Evolutionary conservation across 306 rosid species (phyloP), one percentile per base, ranked within the genome.

Genomic region (Delonix regia): DNA sequence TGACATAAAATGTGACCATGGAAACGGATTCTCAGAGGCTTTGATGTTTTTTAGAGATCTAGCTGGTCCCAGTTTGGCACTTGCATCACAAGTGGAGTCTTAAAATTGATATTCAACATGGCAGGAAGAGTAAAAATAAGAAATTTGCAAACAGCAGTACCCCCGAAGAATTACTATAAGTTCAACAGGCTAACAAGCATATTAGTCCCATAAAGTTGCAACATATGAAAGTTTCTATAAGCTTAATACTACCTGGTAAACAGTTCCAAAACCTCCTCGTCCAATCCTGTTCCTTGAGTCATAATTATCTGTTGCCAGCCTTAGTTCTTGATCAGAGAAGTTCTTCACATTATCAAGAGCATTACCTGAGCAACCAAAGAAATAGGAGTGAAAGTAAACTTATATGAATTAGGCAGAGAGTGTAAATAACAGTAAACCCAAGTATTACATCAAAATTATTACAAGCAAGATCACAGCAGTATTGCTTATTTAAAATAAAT

Each of bases 231-330:
- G 68, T 19, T 44, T 60, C 14, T 44, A 69, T 36, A 56, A 67
- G 41, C 45, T 39, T 39, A 73, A 69, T 91, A 96, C 99, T 91
- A 96, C 99, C 99, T 88, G 82, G 79, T 87, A 93, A 81, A 96
- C 99, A 19, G 88, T 87, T 72, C 99, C 99, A 82, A 93, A 96
- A 42, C 99, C 98, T 65, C 99, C 99, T 18, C 88, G 84, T 80
- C 99, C 99, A 47, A 96, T 79, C 90, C 87, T 93, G 71, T 88
- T 87, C 60, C 85, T 86, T 21, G 77, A 44, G 81, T 91, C 85
- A 79, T 91, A 96, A 82, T 89, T 79, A 83, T 85, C 86, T 3
- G 99, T 91, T 28, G 99, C 99, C 39, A 61, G 65, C 82, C 84
- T 90, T 80, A 96, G 48, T 76, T 91, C 98, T 59, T 81, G 71